A percentile compares a stretch with the other conserved stretches of the same genome.
These are phyloP conservation scores for Alloascoidea africana DNA, from an alignment of 805 yeast species.

Conservation along the genomic window DNA sequence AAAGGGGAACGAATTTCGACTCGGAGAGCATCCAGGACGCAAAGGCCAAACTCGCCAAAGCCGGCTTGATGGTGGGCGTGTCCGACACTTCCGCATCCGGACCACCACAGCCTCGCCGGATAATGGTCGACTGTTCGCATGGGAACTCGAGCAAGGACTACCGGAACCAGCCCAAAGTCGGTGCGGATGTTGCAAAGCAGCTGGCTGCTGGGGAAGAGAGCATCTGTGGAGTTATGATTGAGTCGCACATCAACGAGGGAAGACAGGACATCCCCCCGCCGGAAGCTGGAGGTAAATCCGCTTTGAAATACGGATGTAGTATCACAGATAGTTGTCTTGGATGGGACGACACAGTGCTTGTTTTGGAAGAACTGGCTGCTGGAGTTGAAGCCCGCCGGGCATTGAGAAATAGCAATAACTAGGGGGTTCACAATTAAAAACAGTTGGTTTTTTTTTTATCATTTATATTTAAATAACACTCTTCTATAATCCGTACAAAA, in stretches of 20 bases:
- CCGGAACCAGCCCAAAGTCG: slow-evolving; percentile 87
- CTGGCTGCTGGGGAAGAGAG: slow-evolving; percentile 54
- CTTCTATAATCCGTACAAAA: too few relatives aligned
- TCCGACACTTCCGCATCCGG: slow-evolving; percentile 23
- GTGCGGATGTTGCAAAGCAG: slow-evolving; percentile 65
- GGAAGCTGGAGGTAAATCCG: slow-evolving; percentile 52
- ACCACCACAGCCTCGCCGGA: slow-evolving; percentile 28
- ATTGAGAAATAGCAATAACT: too few relatives aligned
- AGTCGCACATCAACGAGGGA: slow-evolving; percentile 82
- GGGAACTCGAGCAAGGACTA: slow-evolving; percentile 89
- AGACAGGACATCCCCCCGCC: slow-evolving; percentile 77
- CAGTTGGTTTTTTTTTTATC: too few relatives aligned
- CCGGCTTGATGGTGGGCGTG: slow-evolving; percentile 16
- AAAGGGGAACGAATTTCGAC: slow-evolving; percentile 82
- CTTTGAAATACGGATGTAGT: slow-evolving; percentile 80
- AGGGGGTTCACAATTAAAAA: too few relatives aligned
- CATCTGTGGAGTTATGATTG: slow-evolving; percentile 94
- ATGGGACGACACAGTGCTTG: slow-evolving; percentile 71
- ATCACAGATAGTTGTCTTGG: slow-evolving; percentile 97
- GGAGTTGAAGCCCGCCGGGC: slow-evolving; percentile 81
- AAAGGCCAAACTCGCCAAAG: slow-evolving; percentile 37
- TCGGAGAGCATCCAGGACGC: slow-evolving; percentile 56
- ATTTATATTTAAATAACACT: too few relatives aligned
- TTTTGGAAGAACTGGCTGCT: slow-evolving; percentile 53
- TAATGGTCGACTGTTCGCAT: slow-evolving; percentile 96